phyloP scores from a whole-genome alignment of 2,329 filamentous ascomycete species.

The Boeremia exigua region DNA sequence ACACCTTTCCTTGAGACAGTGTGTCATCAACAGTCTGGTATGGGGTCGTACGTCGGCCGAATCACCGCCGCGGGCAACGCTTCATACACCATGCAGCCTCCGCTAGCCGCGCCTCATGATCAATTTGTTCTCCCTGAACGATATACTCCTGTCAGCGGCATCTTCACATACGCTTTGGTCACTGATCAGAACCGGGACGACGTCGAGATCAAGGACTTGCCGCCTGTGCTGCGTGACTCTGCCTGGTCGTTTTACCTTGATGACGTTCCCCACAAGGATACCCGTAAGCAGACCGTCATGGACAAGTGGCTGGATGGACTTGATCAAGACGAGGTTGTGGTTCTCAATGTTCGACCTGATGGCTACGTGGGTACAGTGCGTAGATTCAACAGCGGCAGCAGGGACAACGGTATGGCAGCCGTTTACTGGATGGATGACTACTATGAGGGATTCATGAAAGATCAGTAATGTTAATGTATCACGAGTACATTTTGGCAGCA shows the following conservation, averaged over 20 bases:
- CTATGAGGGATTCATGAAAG: slow-evolving; percentile 55
- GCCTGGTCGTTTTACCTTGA: slow-evolving; percentile 77
- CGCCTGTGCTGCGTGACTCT: slow-evolving; percentile 66
- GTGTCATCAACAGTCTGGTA: slow-evolving; percentile 60
- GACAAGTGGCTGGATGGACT: slow-evolving; percentile 73
- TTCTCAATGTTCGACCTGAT: slow-evolving; percentile 74
- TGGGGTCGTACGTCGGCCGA: slow-evolving; percentile 63
- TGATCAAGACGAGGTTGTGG: slow-evolving; percentile 62
- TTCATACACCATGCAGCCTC: slow-evolving; percentile 67
- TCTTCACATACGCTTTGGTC: slow-evolving; percentile 70
- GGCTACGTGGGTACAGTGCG: slow-evolving; percentile 74
- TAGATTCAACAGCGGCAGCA: slow-evolving; percentile 43
- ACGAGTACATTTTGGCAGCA: background rate
- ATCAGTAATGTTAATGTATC: slow-evolving; percentile 9
- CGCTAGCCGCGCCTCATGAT: slow-evolving; percentile 65
- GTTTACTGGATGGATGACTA: slow-evolving; percentile 59
- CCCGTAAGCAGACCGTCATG: slow-evolving; percentile 61
- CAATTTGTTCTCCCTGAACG: slow-evolving; percentile 70
- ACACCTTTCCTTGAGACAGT: slow-evolving; percentile 66
- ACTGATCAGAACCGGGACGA: slow-evolving; percentile 68
- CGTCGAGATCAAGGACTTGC: slow-evolving; percentile 71
- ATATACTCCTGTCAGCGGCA: slow-evolving; percentile 70
- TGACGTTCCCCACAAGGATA: slow-evolving; percentile 63
- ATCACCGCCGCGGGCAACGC: slow-evolving; percentile 64
- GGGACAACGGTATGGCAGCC: slow-evolving; percentile 43